These are phyloP conservation scores for Jimgerdemannia flammicorona DNA, from an alignment of 192 early-diverging fungal species.

Conservation along the genomic window DNA sequence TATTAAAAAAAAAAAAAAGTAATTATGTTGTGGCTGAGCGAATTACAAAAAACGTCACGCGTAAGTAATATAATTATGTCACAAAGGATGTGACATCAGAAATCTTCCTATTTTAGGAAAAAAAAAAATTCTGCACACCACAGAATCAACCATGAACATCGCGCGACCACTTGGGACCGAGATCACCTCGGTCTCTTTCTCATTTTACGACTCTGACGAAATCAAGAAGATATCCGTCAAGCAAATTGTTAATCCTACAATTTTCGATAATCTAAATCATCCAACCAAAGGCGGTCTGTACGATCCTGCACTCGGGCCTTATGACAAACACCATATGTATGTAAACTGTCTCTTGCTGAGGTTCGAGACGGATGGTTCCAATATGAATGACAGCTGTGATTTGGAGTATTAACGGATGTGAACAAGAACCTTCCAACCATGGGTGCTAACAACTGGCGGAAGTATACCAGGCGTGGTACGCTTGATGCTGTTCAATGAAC, in stretches of 20 bases:
- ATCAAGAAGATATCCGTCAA: slow-evolving; percentile 92
- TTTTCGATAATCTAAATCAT: slow-evolving; percentile 87
- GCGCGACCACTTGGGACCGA: slow-evolving; percentile 75
- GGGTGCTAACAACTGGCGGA: too few species aligned
- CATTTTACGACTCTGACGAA: slow-evolving; percentile 85
- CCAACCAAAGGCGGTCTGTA: slow-evolving; percentile 91
- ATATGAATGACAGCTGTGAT: too few species aligned
- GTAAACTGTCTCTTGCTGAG: background rate
- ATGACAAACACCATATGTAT: slow-evolving; percentile 73
- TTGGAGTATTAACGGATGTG: too few species aligned
- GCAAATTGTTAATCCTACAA: slow-evolving; percentile 82
- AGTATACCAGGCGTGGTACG: too few species aligned
- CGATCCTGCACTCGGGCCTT: slow-evolving; percentile 92
- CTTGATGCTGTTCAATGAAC: too few species aligned
- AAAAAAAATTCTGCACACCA: slow-evolving; percentile 2
- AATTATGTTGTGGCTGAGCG: too few species aligned
- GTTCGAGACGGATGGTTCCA: too few species aligned
- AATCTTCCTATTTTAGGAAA: slow-evolving; percentile 3
- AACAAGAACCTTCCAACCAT: too few species aligned
- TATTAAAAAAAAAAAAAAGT: too few species aligned
- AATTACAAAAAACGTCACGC: slow-evolving; percentile 1
- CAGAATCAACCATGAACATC: slow-evolving; percentile 68
- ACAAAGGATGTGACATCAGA: background rate
- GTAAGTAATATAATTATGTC: slow-evolving; percentile 7
- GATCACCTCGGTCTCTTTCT: slow-evolving; percentile 86